Evolutionary conservation across 129 eudicot species (phyloP).

Genomic region (Dittrichia graveolens): DNA sequence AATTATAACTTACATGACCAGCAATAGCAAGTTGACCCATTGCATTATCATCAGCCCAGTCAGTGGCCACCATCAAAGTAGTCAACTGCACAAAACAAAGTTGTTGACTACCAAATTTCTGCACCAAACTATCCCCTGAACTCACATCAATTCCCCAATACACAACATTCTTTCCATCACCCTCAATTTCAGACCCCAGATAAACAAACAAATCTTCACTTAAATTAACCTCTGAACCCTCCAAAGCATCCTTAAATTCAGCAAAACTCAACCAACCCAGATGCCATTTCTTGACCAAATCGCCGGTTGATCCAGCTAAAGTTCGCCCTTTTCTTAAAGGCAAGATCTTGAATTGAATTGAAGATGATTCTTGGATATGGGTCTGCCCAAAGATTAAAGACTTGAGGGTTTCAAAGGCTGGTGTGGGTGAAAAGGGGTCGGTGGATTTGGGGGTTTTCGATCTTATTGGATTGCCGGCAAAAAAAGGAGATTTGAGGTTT

Average conservation of each 20-base stretch:
- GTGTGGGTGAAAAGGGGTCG: slow-evolving; percentile 57
- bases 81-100: slow-evolving; percentile 78
- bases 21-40: slow-evolving; percentile 88
- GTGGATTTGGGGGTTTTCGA: slow-evolving; percentile 65
- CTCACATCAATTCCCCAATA: slow-evolving; percentile 87
- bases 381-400: slow-evolving; percentile 39
- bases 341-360: slow-evolving; percentile 57
- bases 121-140: slow-evolving; percentile 53
- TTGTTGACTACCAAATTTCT: slow-evolving; percentile 43
- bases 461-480: slow-evolving; percentile 65
- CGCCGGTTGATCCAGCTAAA: slow-evolving; percentile 48
- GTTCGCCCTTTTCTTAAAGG: slow-evolving; percentile 78
- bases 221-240: slow-evolving; percentile 50
- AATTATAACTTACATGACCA: slow-evolving; percentile 64
- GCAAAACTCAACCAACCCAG: slow-evolving; percentile 78
- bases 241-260: slow-evolving; percentile 52
- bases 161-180: slow-evolving; percentile 54
- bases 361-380: slow-evolving; percentile 38
- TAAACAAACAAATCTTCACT: slow-evolving; percentile 67
- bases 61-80: slow-evolving; percentile 94
- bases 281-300: slow-evolving; percentile 53
- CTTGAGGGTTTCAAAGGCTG: slow-evolving; percentile 63
- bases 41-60: slow-evolving; percentile 63
- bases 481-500: slow-evolving; percentile 52
- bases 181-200: slow-evolving; percentile 50